Percentiles rank a stretch among this genome's conserved stretches.
phyloP scores from a whole-genome alignment of 371 early-diverging fungal species.

The Zancudomyces culisetae region DNA sequence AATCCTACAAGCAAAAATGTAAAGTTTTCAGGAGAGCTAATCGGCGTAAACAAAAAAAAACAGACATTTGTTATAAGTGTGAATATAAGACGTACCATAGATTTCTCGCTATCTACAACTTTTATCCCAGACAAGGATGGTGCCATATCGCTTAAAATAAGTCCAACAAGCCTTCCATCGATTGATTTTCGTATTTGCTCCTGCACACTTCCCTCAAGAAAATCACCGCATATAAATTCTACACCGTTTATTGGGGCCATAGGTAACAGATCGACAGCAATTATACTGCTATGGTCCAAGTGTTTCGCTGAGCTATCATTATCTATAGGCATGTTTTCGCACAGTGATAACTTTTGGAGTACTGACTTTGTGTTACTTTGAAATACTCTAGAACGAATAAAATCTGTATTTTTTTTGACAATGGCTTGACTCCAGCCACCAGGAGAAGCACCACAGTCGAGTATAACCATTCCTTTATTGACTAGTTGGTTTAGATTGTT shows the following conservation, averaged over 20 bases:
- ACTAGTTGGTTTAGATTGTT: not conserved
- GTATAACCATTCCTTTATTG: conserved; percentile 19
- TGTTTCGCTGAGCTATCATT: not conserved
- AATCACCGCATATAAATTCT: conserved; percentile 43
- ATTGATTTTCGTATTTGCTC: conserved; percentile 23
- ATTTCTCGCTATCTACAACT: conserved; percentile 22
- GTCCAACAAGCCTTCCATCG: conserved; percentile 26
- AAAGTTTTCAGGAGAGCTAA: not conserved
- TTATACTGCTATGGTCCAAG: not conserved
- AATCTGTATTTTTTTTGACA: no score
- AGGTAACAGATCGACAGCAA: conserved; percentile 52
- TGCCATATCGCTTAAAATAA: conserved; percentile 63
- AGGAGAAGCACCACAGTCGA: conserved; percentile 81
- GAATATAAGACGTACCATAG: conserved; percentile 7
- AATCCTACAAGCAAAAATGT: conserved; percentile 13
- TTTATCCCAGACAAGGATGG: conserved; percentile 49
- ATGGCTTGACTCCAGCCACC: conserved; percentile 90
- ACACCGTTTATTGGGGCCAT: conserved; percentile 47
- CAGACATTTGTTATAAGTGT: not conserved
- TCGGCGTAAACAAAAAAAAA: not conserved
- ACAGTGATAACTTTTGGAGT: not conserved
- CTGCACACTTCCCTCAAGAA: conserved; percentile 23
- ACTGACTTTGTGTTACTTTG: not conserved
- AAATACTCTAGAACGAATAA: conserved; percentile 19
- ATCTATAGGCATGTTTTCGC: not conserved